Percentiles rank a stretch among this genome's conserved stretches.
phyloP scores from a whole-genome alignment of 2,329 filamentous ascomycete genomes.

The Zymoseptoria crescenta region DNA sequence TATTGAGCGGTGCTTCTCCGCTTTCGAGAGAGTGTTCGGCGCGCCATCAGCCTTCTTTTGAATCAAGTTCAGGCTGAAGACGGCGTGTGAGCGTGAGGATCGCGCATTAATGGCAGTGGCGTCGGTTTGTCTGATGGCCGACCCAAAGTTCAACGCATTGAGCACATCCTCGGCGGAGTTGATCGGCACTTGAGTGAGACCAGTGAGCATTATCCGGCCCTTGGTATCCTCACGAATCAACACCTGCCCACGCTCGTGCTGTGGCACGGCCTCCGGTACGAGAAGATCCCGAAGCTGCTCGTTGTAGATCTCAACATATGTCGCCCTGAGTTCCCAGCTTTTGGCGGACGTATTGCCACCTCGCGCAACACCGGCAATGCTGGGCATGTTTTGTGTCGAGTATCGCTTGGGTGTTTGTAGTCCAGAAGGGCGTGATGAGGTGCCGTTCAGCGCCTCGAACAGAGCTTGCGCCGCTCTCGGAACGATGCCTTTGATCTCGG shows the following conservation, averaged over 20 bases:
- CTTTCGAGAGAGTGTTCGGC: constrained; percentile 45
- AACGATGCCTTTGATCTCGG: constrained; percentile 66
- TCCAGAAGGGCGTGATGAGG: constrained; percentile 57
- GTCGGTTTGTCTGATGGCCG: constrained; percentile 90
- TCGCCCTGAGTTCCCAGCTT: constrained; percentile 86
- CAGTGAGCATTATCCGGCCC: constrained; percentile 88
- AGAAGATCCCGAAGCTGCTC: constrained; percentile 89
- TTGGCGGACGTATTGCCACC: constrained; percentile 48
- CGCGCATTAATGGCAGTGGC: constrained; percentile 96
- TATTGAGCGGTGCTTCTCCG: constrained; percentile 80
- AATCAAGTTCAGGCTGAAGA: constrained; percentile 90
- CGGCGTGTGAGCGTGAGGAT: constrained; percentile 93
- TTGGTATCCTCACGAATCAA: constrained; percentile 90
- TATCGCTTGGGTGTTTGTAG: constrained; percentile 74
- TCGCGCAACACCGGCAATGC: constrained; percentile 37
- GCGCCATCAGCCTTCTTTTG: constrained; percentile 62
- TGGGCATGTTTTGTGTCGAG: constrained; percentile 51
- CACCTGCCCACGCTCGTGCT: constrained; percentile 67
- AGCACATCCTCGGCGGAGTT: constrained; percentile 88
- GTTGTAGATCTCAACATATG: constrained; percentile 77
- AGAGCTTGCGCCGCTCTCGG: constrained; percentile 78
- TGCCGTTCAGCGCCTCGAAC: constrained; percentile 76
- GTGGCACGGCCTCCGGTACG: constrained; percentile 63
- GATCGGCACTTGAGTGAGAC: constrained; percentile 77
- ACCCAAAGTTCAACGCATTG: constrained; percentile 83